Percentiles rank a stretch among this genome's conserved stretches.
phyloP scores from a whole-genome alignment of 345 rosid genomes.

The Salix koriyanagi region DNA sequence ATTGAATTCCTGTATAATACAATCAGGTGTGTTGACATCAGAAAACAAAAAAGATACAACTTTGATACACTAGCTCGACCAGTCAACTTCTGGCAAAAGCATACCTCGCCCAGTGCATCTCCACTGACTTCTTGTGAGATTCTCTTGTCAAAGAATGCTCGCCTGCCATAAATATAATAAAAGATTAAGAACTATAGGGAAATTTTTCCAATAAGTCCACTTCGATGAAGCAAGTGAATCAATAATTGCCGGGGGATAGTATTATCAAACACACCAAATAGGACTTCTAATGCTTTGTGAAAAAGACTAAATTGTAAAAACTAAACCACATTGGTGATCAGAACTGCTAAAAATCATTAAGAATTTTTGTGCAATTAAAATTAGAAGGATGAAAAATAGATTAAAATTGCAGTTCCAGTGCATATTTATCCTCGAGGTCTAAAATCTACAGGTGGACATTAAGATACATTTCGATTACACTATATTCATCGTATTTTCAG shows the following conservation, averaged over 20 bases:
- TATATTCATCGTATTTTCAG: background rate
- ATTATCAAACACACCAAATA: no score
- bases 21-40: background rate
- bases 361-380: background rate
- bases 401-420: background rate
- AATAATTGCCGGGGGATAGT: background rate
- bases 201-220: background rate
- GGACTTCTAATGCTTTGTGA: background rate
- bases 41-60: background rate
- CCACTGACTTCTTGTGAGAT: constrained; percentile 81
- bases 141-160: constrained; percentile 64
- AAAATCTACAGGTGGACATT: background rate
- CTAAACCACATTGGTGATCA: background rate
- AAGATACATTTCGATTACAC: background rate
- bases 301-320: background rate
- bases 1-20: constrained; percentile 59
- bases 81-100: background rate
- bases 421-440: background rate
- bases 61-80: background rate
- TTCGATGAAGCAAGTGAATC: background rate
- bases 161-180: constrained; percentile 28
- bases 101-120: constrained; percentile 70
- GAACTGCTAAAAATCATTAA: background rate
- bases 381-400: background rate
- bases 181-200: background rate